These are phyloP conservation scores for Ramaria sp. DNA, from an alignment of 768 basidiomycete species.

Conservation along the genomic window DNA sequence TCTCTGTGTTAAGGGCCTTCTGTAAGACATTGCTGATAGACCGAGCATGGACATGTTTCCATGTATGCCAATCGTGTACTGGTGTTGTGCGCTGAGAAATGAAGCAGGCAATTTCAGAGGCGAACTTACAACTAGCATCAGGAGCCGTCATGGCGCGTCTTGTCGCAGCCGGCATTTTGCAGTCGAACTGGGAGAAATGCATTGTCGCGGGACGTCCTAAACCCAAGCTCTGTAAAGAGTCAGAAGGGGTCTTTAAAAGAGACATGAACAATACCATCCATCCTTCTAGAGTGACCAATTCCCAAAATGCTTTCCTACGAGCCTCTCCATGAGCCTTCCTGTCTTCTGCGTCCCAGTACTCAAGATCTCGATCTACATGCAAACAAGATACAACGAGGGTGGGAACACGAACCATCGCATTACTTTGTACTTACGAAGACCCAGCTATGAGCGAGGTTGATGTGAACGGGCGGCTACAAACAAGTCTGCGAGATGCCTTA, in stretches of 20 bases:
- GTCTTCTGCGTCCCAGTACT: slow-evolving; percentile 7
- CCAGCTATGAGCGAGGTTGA: neutral
- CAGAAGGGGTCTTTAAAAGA: too few relatives aligned
- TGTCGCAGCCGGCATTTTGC: slow-evolving; percentile 7
- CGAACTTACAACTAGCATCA: neutral
- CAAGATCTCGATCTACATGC: slow-evolving; percentile 6
- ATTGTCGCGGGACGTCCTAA: slow-evolving; percentile 6
- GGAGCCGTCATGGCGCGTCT: slow-evolving; percentile 1
- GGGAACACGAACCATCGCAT: neutral
- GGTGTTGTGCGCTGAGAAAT: neutral
- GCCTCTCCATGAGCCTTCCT: neutral
- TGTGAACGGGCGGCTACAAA: neutral
- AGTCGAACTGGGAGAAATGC: slow-evolving; percentile 8
- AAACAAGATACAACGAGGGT: neutral
- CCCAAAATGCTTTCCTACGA: slow-evolving; percentile 7
- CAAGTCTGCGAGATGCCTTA: neutral
- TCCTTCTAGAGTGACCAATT: slow-evolving; percentile 6
- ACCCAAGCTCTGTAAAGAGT: slow-evolving; percentile 1
- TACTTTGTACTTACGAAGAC: slow-evolving; percentile 3
- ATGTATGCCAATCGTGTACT: slow-evolving; percentile 9
- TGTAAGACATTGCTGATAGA: slow-evolving; percentile 2
- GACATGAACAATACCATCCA: slow-evolving; percentile 2
- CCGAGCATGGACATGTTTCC: slow-evolving; percentile 6
- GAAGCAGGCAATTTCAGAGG: neutral
- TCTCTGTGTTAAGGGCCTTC: slow-evolving; percentile 3